Percentiles rank a stretch among this genome's conserved stretches.
phyloP scores from a whole-genome alignment of 2,329 filamentous ascomycete genomes.

The Pseudophaeomoniella oleicola region DNA sequence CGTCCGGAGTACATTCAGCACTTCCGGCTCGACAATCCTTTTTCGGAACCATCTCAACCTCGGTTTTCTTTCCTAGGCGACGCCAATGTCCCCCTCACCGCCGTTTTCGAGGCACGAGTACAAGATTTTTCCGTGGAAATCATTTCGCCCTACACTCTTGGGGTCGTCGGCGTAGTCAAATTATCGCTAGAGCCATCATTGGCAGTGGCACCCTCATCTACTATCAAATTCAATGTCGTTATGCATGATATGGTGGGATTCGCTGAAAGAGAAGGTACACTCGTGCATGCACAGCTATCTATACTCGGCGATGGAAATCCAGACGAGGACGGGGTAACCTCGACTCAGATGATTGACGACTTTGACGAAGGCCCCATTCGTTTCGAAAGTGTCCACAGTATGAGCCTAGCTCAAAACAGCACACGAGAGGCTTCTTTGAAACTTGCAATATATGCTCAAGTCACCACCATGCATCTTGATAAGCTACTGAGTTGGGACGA shows the following conservation, averaged over 20 bases:
- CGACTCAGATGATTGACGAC: conserved; percentile 82
- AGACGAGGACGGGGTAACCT: conserved; percentile 81
- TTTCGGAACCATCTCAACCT: conserved; percentile 79
- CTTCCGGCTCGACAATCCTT: conserved; percentile 83
- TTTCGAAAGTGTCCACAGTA: conserved; percentile 96
- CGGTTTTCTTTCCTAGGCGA: conserved; percentile 88
- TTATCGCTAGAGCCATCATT: conserved; percentile 87
- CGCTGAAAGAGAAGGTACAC: conserved; percentile 84
- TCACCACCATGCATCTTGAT: conserved; percentile 87
- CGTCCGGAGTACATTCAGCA: conserved; percentile 90
- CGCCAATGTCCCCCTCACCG: conserved; percentile 77
- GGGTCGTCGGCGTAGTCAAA: conserved; percentile 79
- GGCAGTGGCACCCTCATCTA: conserved; percentile 79
- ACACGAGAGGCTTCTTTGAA: conserved; percentile 62
- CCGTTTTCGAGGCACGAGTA: conserved; percentile 86
- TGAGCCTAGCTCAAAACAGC: conserved; percentile 76
- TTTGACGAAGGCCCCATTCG: conserved; percentile 87
- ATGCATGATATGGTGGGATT: conserved; percentile 96
- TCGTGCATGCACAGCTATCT: conserved; percentile 94
- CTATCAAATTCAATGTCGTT: conserved; percentile 93
- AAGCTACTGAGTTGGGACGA: conserved; percentile 98
- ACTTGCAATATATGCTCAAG: conserved; percentile 80
- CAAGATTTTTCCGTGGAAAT: conserved; percentile 90
- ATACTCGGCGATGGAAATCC: conserved; percentile 69
- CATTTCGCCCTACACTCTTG: conserved; percentile 79